Base-by-base conservation (phyloP, 208 protist genomes). In the Zelonia costaricensis region DNA sequence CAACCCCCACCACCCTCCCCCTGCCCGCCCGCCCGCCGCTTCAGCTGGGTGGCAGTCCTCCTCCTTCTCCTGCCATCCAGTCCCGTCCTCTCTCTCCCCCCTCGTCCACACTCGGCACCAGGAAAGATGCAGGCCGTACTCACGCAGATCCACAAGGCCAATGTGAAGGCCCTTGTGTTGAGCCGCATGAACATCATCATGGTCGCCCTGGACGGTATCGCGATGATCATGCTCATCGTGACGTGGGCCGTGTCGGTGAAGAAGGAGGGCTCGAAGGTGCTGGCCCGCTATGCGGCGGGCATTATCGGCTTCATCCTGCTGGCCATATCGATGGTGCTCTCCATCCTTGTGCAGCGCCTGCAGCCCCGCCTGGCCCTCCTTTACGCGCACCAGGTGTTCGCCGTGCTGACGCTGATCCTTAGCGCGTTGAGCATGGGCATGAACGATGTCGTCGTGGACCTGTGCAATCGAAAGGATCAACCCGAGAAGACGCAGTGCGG, bases 361-460 rank as follows among this genome's bases (percentile, higher is more conserved):
- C 78, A 92, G 58, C 84, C 85, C 3, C 56, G 69, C 20, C 71
- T 91, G 16, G 70, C 71, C 8, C 64, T 92, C 20, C 88, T 84
- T 61, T 92, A 92, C 61, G 63, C 78, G 0, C 82, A 94, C 40
- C 69, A 94, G 69, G 49, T 84, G 25, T 54, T 92, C 12, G 74
- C 78, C 1, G 39, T 92, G 18, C 71, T 94, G 10, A 78, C 83
- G n/a, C 71, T 92, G 8, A 71, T 83, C 23, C 16, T 94, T 15
- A 89, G 74, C 38, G 69, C 81, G 16, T 46, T 91, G 16, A 54
- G 82, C 38, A 87, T 94, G 83, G 88, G 88, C 20, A 94, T 89
- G 74, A 92, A 91, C 55, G 49, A 86, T 53, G 74, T 88, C 4
- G 61, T 88, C n/a, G 80, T 94, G 40, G 69, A 88, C 35, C 57